Evolutionary conservation across 306 rosid species (phyloP), one percentile per base, ranked within the genome.

Genomic region (Mimosa pudica): DNA sequence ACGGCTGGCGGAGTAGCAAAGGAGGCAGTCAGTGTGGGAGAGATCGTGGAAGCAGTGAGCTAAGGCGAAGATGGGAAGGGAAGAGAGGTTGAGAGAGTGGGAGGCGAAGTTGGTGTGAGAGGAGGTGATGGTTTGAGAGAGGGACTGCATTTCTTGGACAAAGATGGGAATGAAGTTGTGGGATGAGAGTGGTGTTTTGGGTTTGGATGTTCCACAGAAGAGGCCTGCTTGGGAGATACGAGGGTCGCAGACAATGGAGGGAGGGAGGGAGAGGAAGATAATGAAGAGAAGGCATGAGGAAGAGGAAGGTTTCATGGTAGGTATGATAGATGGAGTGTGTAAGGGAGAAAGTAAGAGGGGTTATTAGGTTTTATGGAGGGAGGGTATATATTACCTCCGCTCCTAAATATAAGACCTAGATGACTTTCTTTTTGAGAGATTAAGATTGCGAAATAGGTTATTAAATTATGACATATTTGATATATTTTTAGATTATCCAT

Each of bases 11-110:
- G 97, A 89, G 62, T 81, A 90, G 85, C 98, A 94, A 75, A 89
- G 94, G 18, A 90, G 92, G 76, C 98, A 94, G 33, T 94, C 97
- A 0, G 88, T 90, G 76, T 85, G 91, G 9, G 97, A 88, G 36
- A 94, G 89, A 83, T 94, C 97, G 0, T 70, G 1, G 84, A 85
- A 90, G 82, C 98, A 94, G 35, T 94, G 97, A 0, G 94, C 93
- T 0, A 92, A 69, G 75, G 86, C 94, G 55, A 66, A 94, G 61
- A 92, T 89, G 6, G 97, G 89, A 1, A 83, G 17, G 1, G 88
- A 70, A 33, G 87, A 66, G 79, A 74, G 80, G 74, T 89, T 90
- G 9, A 83, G 81, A 3, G 70, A 86, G 42, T 85, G 87, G 4
- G 87, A 81, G 0, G 86, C 91, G 88, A 88, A 94, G 6, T 51